Conservation (phyloP, 306 rosid species). For the Carpinus viminea region DNA sequence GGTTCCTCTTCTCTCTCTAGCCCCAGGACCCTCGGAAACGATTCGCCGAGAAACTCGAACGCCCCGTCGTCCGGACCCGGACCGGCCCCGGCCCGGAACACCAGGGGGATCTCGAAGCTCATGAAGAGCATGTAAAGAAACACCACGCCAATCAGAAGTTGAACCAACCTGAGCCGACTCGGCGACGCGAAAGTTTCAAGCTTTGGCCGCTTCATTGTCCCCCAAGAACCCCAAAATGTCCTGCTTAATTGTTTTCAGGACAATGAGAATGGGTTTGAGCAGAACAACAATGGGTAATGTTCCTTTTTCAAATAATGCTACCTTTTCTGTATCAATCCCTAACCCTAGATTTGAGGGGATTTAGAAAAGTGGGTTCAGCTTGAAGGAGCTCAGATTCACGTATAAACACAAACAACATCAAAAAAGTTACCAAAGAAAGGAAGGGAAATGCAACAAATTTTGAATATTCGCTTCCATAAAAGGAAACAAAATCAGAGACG, state of each 20-base stretch:
- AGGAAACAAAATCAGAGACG: slow-evolving; percentile 5
- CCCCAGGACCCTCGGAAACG: slow-evolving; percentile 44
- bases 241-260: neutral
- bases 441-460: slow-evolving; percentile 9
- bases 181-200: slow-evolving; percentile 44
- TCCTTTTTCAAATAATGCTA: neutral
- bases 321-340: slow-evolving; percentile 9
- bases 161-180: slow-evolving; percentile 65
- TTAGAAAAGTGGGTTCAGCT: neutral
- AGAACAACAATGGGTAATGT: slow-evolving; percentile 10
- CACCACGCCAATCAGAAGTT: slow-evolving; percentile 57
- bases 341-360: slow-evolving; percentile 33
- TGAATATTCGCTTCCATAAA: slow-evolving; percentile 1
- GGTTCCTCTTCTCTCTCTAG: slow-evolving; percentile 39
- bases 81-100: slow-evolving; percentile 44
- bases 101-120: slow-evolving; percentile 80
- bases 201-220: slow-evolving; percentile 72
- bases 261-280: slow-evolving; percentile 18
- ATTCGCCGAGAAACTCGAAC: slow-evolving; percentile 46
- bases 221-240: slow-evolving; percentile 13
- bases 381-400: slow-evolving; percentile 9
- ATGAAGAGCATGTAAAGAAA: slow-evolving; percentile 64
- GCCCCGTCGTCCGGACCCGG: slow-evolving; percentile 45
- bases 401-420: slow-evolving; percentile 15
- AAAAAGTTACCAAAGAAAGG: neutral